Base-by-base conservation (phyloP, 257 asterid species). In the Scutellaria baicalensis region DNA sequence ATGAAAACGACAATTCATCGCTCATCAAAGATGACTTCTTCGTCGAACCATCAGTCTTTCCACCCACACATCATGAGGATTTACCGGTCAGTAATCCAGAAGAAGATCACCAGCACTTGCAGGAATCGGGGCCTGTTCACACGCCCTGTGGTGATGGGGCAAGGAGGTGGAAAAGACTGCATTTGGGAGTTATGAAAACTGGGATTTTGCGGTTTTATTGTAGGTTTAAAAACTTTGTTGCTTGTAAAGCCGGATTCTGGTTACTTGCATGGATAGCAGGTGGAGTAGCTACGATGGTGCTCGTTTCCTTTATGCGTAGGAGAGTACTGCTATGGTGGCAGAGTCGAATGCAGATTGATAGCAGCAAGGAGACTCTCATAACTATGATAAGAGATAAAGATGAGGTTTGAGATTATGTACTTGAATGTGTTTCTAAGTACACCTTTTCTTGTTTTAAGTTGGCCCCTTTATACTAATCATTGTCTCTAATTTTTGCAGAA, bases 341-440 rank as follows among this genome's bases (percentile, higher is more conserved):
- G 65, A 78, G 75, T 72, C 71, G 78, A 8, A 36, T 48, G 72
- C 73, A 61, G 66, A 59, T 78, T 64, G 61, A 82, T 59, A 77
- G 68, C 50, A 70, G 69, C 57, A 80, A 66, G 23, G 82, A 77
- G 68, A 75, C 78, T 8, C 80, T 85, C 72, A 39, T 73, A 73
- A 76, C 73, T 38, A 69, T 82, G 27, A 42, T 85, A 77, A 74
- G 78, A 58, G 84, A 87, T 59, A 82, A 83, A 68, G 86, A 91
- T 31, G 75, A 84, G 96, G 93, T 86, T 74, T 52, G 74, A 5
- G 50, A 27, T 42, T 52, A 31, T 52, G 1, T 56, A 4, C 55
- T 60, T 36, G 40, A 40, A 31, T 27, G 39, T 16, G n/a, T 51
- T 67, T 67, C 59, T 67, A 57, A 31, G 6, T 9, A 17, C 12